Evolutionary conservation across 352 stramenopile species (phyloP).

Genomic region (Aphanomyces stellatus): DNA sequence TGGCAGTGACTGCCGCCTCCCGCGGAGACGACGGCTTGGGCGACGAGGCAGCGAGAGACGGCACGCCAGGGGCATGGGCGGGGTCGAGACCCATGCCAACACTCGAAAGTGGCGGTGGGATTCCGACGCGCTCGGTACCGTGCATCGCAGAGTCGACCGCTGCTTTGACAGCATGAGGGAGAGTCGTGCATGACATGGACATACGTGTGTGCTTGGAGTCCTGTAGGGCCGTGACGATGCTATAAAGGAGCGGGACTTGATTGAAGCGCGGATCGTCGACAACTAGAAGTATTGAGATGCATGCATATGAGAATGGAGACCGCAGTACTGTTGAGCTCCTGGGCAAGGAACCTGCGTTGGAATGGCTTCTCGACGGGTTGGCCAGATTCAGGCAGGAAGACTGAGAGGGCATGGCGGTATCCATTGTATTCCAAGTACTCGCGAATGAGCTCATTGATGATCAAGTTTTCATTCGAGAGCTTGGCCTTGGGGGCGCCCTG

Average conservation of each 20-base stretch:
- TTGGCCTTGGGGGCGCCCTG: slow-evolving; percentile 51
- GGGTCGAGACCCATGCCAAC: too few relatives aligned
- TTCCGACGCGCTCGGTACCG: too few relatives aligned
- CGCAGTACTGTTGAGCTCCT: slow-evolving; percentile 56
- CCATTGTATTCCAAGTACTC: slow-evolving; percentile 93
- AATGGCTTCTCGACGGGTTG: slow-evolving; percentile 75
- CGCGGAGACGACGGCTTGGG: too few relatives aligned
- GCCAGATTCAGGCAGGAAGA: slow-evolving; percentile 79
- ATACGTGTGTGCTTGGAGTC: neutral
- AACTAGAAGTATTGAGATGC: slow-evolving; percentile 29
- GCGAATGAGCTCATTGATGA: slow-evolving; percentile 92
- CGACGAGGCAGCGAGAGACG: too few relatives aligned
- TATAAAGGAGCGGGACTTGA: slow-evolving; percentile 79
- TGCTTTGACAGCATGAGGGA: too few relatives aligned
- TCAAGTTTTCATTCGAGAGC: slow-evolving; percentile 87
- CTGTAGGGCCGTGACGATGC: slow-evolving; percentile 40
- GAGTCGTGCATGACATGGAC: too few relatives aligned
- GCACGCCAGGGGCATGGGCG: too few relatives aligned
- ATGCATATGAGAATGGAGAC: too few relatives aligned
- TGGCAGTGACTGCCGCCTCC: too few relatives aligned
- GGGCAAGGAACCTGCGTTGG: slow-evolving; percentile 68
- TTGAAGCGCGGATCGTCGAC: slow-evolving; percentile 49
- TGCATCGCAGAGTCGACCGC: too few relatives aligned
- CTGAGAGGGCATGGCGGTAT: slow-evolving; percentile 83
- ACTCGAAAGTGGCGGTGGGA: too few relatives aligned